A percentile compares a stretch with the other conserved stretches of the same genome.
Evolutionary conservation across 1,284 basidiomycete genomes (phyloP).

Genomic region (Ustilago curta): DNA sequence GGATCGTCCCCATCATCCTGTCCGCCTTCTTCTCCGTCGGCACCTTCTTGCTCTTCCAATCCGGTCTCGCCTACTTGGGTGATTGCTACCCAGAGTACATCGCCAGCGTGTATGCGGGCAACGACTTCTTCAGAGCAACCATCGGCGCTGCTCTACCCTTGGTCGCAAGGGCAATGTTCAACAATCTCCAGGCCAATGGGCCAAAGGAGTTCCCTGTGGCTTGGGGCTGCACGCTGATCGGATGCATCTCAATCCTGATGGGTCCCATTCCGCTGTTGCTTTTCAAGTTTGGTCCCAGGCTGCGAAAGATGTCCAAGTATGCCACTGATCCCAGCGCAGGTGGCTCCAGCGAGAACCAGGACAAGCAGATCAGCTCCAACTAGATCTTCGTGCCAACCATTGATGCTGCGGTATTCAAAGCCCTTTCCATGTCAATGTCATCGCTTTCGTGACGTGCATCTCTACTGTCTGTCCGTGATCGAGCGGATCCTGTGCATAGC

Average conservation of each 20-base stretch:
- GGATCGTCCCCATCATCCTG: conserved; percentile 57
- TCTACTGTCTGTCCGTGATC: too few species aligned
- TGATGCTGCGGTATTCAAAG: too few species aligned
- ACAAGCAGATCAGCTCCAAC: conserved; percentile 14
- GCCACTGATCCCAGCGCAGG: conserved; percentile 17
- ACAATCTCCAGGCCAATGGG: conserved; percentile 53
- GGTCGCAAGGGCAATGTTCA: conserved; percentile 54
- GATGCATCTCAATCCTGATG: conserved; percentile 52
- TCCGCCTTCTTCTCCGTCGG: conserved; percentile 45
- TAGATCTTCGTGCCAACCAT: not conserved
- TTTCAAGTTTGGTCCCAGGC: conserved; percentile 56
- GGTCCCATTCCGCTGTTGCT: conserved; percentile 53
- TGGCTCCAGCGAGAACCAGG: not conserved
- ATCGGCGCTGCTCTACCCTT: conserved; percentile 57
- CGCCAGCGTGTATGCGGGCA: conserved; percentile 54
- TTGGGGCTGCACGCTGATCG: conserved; percentile 56
- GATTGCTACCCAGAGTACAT: conserved; percentile 54
- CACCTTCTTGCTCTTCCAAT: conserved; percentile 58
- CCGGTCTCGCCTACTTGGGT: conserved; percentile 45
- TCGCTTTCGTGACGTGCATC: too few species aligned
- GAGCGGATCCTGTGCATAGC: too few species aligned
- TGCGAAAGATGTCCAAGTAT: conserved; percentile 54
- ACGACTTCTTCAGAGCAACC: conserved; percentile 55
- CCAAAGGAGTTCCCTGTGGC: conserved; percentile 54
- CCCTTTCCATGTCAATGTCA: too few species aligned